phyloP scores from a whole-genome alignment of 2,329 filamentous ascomycete genomes.

The Aspergillus clavatus region DNA sequence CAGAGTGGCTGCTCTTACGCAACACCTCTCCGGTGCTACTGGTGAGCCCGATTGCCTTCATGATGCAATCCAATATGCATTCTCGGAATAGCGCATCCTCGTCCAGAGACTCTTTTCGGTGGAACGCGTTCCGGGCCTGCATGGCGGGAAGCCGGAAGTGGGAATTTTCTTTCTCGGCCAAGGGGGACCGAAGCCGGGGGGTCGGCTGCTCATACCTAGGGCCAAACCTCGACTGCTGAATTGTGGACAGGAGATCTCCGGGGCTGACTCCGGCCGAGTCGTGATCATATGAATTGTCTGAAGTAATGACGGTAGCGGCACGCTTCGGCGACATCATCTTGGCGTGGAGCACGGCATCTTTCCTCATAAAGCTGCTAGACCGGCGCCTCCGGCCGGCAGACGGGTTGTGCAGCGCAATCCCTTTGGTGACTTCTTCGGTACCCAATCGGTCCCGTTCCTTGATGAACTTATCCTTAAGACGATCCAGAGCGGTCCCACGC shows the following conservation, averaged over 20 bases:
- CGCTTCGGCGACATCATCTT: constrained; percentile 46
- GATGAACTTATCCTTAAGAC: constrained; percentile 89
- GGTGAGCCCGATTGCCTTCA: constrained; percentile 83
- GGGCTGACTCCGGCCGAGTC: constrained; percentile 54
- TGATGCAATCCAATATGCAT: constrained; percentile 90
- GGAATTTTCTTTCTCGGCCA: constrained; percentile 41
- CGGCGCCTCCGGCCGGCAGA: constrained; percentile 61
- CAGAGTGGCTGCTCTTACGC: constrained; percentile 61
- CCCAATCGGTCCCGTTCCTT: constrained; percentile 77
- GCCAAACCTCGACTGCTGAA: constrained; percentile 62
- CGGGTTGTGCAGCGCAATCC: constrained; percentile 89
- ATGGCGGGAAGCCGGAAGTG: constrained; percentile 31
- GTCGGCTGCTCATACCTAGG: constrained; percentile 46
- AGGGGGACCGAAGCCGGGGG: constrained; percentile 32
- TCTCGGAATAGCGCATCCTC: constrained; percentile 86
- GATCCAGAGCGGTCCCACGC: constrained; percentile 72
- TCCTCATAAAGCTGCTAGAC: constrained; percentile 69
- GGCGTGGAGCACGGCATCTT: constrained; percentile 72
- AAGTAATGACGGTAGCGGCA: constrained; percentile 16
- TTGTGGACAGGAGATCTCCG: constrained; percentile 75
- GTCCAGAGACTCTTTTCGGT: constrained; percentile 75
- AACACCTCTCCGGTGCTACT: constrained; percentile 58
- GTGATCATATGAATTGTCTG: constrained; percentile 22
- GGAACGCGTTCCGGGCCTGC: constrained; percentile 39
- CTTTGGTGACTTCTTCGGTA: constrained; percentile 78